A percentile compares a stretch with the other conserved stretches of the same genome.
These are phyloP conservation scores for Globisporangium camurandrum DNA, from an alignment of 352 stramenopile species.

Conservation along the genomic window DNA sequence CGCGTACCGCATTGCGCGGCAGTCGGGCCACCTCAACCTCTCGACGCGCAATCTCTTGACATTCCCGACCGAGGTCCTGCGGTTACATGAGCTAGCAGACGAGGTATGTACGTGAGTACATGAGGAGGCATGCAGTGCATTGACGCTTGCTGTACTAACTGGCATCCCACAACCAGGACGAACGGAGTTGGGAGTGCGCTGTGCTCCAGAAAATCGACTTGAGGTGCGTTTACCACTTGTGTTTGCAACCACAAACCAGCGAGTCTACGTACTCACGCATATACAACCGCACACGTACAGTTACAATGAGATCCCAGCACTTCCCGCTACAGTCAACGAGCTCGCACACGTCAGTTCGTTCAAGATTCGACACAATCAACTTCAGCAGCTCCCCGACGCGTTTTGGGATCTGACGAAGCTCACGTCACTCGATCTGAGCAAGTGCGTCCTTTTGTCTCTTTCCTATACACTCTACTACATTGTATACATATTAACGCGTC, in stretches of 20 bases:
- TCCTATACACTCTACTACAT: too few relatives aligned
- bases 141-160: background rate
- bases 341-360: slow-evolving; percentile 46
- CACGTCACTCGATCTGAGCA: slow-evolving; percentile 67
- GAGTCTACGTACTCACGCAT: background rate
- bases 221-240: too few relatives aligned
- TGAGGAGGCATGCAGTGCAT: background rate
- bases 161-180: slow-evolving; percentile 22
- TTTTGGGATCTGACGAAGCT: slow-evolving; percentile 56
- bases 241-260: too few relatives aligned
- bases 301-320: slow-evolving; percentile 64
- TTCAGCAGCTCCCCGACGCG: slow-evolving; percentile 34
- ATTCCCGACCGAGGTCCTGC: slow-evolving; percentile 56
- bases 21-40: slow-evolving; percentile 54
- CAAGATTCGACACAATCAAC: slow-evolving; percentile 71
- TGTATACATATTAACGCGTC: too few relatives aligned
- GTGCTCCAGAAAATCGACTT: slow-evolving; percentile 65
- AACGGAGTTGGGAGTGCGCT: slow-evolving; percentile 66
- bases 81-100: slow-evolving; percentile 52
- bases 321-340: slow-evolving; percentile 39
- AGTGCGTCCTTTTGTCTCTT: slow-evolving; percentile 38
- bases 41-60: slow-evolving; percentile 38
- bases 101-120: slow-evolving; percentile 21
- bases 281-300: slow-evolving; percentile 16
- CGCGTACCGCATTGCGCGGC: slow-evolving; percentile 43